These are phyloP conservation scores for Coffea eugenioides DNA, from an alignment of 257 asterid genomes.

Conservation along the genomic window DNA sequence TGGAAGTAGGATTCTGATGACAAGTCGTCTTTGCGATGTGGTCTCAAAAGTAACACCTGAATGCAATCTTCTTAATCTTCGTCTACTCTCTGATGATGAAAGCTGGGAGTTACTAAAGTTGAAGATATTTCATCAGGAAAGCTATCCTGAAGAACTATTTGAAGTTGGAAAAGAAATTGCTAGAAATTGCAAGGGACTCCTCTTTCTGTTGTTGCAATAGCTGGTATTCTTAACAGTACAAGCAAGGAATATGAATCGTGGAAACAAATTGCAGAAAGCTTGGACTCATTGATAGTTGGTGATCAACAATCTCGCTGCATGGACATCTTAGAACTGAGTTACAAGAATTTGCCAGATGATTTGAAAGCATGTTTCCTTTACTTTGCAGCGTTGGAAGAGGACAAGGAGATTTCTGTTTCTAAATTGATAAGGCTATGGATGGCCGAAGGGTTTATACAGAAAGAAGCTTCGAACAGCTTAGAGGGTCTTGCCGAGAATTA, in stretches of 20 bases:
- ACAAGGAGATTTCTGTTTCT: background rate
- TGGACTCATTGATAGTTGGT: background rate
- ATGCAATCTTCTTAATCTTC: no score
- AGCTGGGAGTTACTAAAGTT: no score
- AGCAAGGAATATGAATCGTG: background rate
- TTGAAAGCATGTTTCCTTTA: background rate
- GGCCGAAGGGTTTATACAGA: background rate
- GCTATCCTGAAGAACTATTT: no score
- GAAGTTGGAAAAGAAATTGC: no score
- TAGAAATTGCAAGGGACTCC: background rate
- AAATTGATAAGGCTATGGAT: background rate
- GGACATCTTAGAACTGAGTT: background rate
- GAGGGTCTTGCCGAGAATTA: background rate
- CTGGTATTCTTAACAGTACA: constrained; percentile 14
- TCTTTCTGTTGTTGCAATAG: constrained; percentile 15
- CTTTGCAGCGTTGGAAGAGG: background rate
- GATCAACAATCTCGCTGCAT: background rate
- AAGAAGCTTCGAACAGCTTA: no score
- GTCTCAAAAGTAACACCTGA: no score
- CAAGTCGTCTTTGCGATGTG: no score
- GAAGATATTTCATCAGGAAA: no score
- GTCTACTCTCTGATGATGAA: no score
- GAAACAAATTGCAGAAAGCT: background rate
- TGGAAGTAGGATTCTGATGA: no score
- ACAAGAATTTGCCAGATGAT: background rate